Evolutionary conservation across 495 filamentous ascomycete species (phyloP).

Genomic region (Aspergillus egyptiacus): DNA sequence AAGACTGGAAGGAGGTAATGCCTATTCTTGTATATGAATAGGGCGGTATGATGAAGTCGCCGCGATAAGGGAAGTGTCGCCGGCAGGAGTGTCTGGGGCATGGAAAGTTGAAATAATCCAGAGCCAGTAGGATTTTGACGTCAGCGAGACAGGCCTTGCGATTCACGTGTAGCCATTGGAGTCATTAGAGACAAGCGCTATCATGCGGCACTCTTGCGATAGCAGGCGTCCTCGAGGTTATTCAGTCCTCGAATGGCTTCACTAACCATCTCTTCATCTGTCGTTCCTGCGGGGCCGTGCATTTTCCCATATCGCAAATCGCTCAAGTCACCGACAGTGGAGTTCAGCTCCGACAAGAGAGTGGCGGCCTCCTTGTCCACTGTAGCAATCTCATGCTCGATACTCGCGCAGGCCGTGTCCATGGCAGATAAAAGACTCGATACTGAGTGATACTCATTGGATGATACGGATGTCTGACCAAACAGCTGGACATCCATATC

Average conservation of each 20-base stretch:
- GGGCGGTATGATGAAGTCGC: too few relatives aligned
- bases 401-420: constrained; percentile 55
- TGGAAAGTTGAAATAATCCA: too few relatives aligned
- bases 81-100: too few relatives aligned
- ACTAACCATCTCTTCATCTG: constrained; percentile 52
- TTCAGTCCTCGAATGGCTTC: constrained; percentile 49
- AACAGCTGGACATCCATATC: constrained; percentile 69
- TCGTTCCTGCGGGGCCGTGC: constrained; percentile 49
- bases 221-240: constrained; percentile 59
- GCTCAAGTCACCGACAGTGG: constrained; percentile 65
- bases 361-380: constrained; percentile 58
- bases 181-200: not conserved
- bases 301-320: constrained; percentile 78
- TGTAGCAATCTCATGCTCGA: constrained; percentile 59
- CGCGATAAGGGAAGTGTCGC: too few relatives aligned
- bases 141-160: not conserved
- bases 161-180: not conserved
- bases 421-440: constrained; percentile 61
- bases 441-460: constrained; percentile 50
- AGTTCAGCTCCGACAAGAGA: constrained; percentile 55
- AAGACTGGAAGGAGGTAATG: too few relatives aligned
- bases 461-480: constrained; percentile 43
- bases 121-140: not conserved
- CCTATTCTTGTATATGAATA: too few relatives aligned
- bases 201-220: constrained; percentile 20